A percentile compares a stretch with the other conserved stretches of the same genome.
These are phyloP conservation scores for Rostrohypoxylon terebratum DNA, from an alignment of 495 filamentous ascomycete species.

Conservation along the genomic window DNA sequence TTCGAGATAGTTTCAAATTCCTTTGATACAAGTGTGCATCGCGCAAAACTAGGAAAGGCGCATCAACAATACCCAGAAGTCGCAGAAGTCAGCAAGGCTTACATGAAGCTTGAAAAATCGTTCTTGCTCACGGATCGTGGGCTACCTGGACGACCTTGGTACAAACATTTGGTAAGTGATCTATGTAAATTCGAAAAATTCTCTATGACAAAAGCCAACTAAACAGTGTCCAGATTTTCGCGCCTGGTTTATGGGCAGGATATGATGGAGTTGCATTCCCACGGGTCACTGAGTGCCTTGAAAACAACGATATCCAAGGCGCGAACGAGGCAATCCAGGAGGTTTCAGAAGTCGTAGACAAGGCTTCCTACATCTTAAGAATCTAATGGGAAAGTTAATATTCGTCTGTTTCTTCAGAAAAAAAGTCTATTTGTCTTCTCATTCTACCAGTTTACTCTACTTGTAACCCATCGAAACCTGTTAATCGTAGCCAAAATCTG, in stretches of 20 bases:
- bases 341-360: slow-evolving; percentile 13
- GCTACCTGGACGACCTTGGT: slow-evolving; percentile 23
- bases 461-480: neutral
- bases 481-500: neutral
- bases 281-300: slow-evolving; percentile 12
- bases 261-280: slow-evolving; percentile 23
- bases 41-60: slow-evolving; percentile 7
- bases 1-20: slow-evolving; percentile 16
- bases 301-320: slow-evolving; percentile 6
- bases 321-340: slow-evolving; percentile 7
- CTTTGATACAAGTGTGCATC: slow-evolving; percentile 15
- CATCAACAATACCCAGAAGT: neutral
- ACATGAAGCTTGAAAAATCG: slow-evolving; percentile 19
- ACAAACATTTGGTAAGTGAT: slow-evolving; percentile 23
- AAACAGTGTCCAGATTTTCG: slow-evolving; percentile 10
- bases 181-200: too few species aligned
- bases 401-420: neutral
- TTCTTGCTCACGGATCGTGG: slow-evolving; percentile 6
- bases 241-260: slow-evolving; percentile 24
- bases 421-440: neutral
- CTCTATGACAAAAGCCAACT: too few species aligned
- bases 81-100: slow-evolving; percentile 7
- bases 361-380: neutral
- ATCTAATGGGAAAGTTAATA: neutral
- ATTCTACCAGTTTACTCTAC: neutral